Conservation (phyloP, 2,329 filamentous ascomycete genomes). For the Botrytis squamosa region DNA sequence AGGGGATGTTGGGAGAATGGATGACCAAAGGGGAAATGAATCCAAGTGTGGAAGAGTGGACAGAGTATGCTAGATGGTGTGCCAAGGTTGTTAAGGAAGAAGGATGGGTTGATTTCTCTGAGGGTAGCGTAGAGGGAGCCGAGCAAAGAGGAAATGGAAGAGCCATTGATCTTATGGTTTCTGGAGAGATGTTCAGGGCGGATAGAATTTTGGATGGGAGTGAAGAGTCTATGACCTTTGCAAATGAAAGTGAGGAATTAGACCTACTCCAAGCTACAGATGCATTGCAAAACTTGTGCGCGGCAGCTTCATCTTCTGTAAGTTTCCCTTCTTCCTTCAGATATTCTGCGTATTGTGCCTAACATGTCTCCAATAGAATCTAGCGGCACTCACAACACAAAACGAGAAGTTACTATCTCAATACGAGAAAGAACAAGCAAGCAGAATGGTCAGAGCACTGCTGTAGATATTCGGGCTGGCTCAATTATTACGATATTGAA, state of each 20-base stretch:
- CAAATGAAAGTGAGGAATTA: neutral
- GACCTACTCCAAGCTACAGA: constrained; percentile 1
- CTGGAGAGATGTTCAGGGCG: constrained; percentile 8
- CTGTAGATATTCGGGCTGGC: neutral
- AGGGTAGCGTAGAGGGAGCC: neutral
- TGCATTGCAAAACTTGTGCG: neutral
- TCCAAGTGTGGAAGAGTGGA: constrained; percentile 13
- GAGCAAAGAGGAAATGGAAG: neutral
- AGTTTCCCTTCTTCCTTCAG: neutral
- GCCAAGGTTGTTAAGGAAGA: neutral
- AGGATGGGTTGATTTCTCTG: constrained; percentile 1
- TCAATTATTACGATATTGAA: neutral
- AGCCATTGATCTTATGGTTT: neutral
- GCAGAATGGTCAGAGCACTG: constrained; percentile 8
- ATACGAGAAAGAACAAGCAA: constrained; percentile 7
- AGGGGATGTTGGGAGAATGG: constrained; percentile 13
- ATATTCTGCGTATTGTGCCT: neutral
- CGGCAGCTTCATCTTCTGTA: neutral
- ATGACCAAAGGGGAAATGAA: constrained; percentile 4
- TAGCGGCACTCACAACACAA: constrained; percentile 4
- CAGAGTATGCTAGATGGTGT: constrained; percentile 13
- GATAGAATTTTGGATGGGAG: neutral
- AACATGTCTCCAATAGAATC: constrained; percentile 4
- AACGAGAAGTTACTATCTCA: neutral
- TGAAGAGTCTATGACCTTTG: neutral